A percentile compares a stretch with the other conserved stretches of the same genome.
Conservation (phyloP, 1,284 basidiomycete genomes). For the Irpex sp. region DNA sequence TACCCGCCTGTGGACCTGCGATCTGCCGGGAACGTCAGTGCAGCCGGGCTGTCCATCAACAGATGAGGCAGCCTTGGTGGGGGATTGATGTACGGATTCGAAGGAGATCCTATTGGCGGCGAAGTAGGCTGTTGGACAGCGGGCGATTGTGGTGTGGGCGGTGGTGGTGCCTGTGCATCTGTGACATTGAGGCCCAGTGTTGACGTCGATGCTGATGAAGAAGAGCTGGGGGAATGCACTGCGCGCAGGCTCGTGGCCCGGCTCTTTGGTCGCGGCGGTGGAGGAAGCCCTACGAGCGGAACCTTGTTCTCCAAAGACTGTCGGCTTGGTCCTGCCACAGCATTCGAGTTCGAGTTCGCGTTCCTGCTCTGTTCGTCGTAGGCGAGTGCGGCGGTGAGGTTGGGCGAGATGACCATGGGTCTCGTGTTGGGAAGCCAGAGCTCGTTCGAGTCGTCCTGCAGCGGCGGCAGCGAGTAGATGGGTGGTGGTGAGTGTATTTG, state of each 20-base stretch:
- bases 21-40: constrained; percentile 1
- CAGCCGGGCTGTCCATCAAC: not conserved
- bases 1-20: constrained; percentile 2
- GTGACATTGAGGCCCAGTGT: not conserved
- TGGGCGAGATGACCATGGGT: constrained; percentile 49
- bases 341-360: not conserved
- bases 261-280: constrained; percentile 20
- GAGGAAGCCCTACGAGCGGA: constrained; percentile 11
- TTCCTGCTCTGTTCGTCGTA: constrained; percentile 43
- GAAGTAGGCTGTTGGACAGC: constrained; percentile 11
- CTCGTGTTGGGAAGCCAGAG: constrained; percentile 7
- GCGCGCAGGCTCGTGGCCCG: constrained; percentile 3
- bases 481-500: constrained; percentile 26
- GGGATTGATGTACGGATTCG: constrained; percentile 47
- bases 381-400: constrained; percentile 59
- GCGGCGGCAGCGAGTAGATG: too few species aligned
- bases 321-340: constrained; percentile 5
- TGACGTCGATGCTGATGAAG: not conserved
- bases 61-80: constrained; percentile 31
- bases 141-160: constrained; percentile 9
- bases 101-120: constrained; percentile 18
- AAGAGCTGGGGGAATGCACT: not conserved
- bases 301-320: not conserved
- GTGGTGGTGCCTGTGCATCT: constrained; percentile 5
- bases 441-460: constrained; percentile 54